These are phyloP conservation scores for Magnusiomyces starmeri DNA, from an alignment of 1,139 yeast species.

Conservation along the genomic window DNA sequence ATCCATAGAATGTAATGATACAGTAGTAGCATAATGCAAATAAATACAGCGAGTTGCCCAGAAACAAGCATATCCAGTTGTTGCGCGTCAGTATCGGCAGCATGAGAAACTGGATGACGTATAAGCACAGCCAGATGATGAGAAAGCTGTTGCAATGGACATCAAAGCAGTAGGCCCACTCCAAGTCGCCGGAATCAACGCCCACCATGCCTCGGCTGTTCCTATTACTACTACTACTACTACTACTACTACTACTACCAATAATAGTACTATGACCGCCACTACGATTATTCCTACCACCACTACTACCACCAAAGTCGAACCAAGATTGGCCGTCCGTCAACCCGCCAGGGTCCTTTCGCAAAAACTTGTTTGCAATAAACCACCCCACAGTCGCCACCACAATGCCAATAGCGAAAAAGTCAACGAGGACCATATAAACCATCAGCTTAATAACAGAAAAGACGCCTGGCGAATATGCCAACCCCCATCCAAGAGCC, in stretches of 20 bases:
- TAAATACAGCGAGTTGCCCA: conserved; percentile 75
- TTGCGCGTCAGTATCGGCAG: conserved; percentile 63
- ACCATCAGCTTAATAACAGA: conserved; percentile 58
- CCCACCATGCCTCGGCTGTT: background rate
- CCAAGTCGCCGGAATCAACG: conserved; percentile 58
- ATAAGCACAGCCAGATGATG: conserved; percentile 70
- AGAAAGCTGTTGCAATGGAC: conserved; percentile 86
- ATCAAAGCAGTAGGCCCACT: conserved; percentile 93
- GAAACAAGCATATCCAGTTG: conserved; percentile 55
- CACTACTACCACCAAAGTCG: too few relatives aligned
- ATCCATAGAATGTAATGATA: conserved; percentile 78
- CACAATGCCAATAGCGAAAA: conserved; percentile 59
- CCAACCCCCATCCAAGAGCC: conserved; percentile 87
- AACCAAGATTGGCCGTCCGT: too few relatives aligned
- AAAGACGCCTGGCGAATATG: conserved; percentile 57
- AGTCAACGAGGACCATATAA: conserved; percentile 82
- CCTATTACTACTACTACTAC: background rate
- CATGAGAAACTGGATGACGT: conserved; percentile 67
- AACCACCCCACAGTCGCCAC: conserved; percentile 71
- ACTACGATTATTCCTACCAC: too few relatives aligned
- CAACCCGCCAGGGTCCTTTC: conserved; percentile 29
- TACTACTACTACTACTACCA: background rate
- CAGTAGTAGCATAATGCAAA: conserved; percentile 68
- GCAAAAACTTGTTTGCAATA: conserved; percentile 56
- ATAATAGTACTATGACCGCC: background rate